phyloP scores from a whole-genome alignment of 495 filamentous ascomycete species.

The Parathielavia appendiculata region DNA sequence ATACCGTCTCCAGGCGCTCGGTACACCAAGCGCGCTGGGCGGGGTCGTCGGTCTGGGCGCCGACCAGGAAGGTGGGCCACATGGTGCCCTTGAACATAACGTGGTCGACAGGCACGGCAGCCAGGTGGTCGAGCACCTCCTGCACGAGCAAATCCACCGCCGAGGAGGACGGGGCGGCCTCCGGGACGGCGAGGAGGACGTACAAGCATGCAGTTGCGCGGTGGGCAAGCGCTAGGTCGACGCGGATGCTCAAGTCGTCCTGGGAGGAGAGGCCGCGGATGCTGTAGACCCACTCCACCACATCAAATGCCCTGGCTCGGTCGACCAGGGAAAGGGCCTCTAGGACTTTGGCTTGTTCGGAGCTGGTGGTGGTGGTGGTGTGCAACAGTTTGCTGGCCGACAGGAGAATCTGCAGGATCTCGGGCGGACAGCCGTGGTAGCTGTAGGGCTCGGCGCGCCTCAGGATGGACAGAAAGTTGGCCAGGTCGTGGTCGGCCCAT shows the following conservation, averaged over 20 bases:
- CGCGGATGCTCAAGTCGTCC: conserved; percentile 34
- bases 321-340: conserved; percentile 27
- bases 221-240: conserved; percentile 43
- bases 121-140: conserved; percentile 43
- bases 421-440: conserved; percentile 44
- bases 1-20: conserved; percentile 35
- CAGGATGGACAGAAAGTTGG: conserved; percentile 34
- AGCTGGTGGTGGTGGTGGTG: conserved; percentile 20
- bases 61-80: conserved; percentile 56
- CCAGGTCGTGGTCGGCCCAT: conserved; percentile 17
- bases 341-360: not conserved
- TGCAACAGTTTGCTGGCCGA: conserved; percentile 30
- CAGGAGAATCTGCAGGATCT: conserved; percentile 37
- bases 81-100: conserved; percentile 51
- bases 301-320: conserved; percentile 31
- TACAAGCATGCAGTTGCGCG: conserved; percentile 43
- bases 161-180: conserved; percentile 20
- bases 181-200: conserved; percentile 31
- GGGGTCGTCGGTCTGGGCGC: conserved; percentile 42
- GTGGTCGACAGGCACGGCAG: conserved; percentile 41
- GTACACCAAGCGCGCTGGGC: conserved; percentile 33
- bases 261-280: conserved; percentile 31
- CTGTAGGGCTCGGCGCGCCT: conserved; percentile 41
- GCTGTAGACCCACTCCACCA: conserved; percentile 35
- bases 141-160: conserved; percentile 25